A percentile compares a stretch with the other conserved stretches of the same genome.
phyloP scores from a whole-genome alignment of 164 flowering plant genomes.

The Tetrastigma voinierianum region DNA sequence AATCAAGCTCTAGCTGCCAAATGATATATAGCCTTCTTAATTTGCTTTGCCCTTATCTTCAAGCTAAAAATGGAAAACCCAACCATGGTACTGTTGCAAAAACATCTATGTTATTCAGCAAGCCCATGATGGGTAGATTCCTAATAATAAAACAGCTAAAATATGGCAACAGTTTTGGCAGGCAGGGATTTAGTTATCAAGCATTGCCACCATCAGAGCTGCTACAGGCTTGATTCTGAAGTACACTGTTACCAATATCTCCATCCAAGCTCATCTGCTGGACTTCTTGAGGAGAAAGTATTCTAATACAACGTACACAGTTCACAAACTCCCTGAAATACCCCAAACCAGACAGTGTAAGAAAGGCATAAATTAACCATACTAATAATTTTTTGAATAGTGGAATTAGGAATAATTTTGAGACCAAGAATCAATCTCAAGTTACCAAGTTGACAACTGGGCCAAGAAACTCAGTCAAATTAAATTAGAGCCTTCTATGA shows the following conservation, averaged over 20 bases:
- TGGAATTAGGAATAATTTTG: no score
- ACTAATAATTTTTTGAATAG: not conserved
- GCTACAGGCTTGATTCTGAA: slow-evolving; percentile 91
- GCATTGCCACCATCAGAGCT: slow-evolving; percentile 84
- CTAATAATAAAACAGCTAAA: not conserved
- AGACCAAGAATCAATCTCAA: no score
- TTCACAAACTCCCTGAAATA: slow-evolving; percentile 83
- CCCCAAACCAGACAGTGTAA: not conserved
- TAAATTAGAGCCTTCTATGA: no score
- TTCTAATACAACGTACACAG: slow-evolving; percentile 87
- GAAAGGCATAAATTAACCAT: not conserved
- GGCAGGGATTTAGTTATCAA: slow-evolving; percentile 8
- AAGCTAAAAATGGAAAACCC: no score
- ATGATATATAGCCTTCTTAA: not conserved
- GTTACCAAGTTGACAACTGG: no score
- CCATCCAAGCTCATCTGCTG: slow-evolving; percentile 97
- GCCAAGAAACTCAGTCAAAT: no score
- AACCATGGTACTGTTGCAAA: no score
- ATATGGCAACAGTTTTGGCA: not conserved
- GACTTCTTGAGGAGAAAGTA: slow-evolving; percentile 93
- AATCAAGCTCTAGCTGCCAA: not conserved
- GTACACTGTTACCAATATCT: slow-evolving; percentile 61
- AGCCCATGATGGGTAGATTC: no score
- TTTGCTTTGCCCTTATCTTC: not conserved
- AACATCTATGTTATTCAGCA: not conserved